Conservation (phyloP, 2,329 filamentous ascomycete genomes). For the Phaeoacremonium minimum region DNA sequence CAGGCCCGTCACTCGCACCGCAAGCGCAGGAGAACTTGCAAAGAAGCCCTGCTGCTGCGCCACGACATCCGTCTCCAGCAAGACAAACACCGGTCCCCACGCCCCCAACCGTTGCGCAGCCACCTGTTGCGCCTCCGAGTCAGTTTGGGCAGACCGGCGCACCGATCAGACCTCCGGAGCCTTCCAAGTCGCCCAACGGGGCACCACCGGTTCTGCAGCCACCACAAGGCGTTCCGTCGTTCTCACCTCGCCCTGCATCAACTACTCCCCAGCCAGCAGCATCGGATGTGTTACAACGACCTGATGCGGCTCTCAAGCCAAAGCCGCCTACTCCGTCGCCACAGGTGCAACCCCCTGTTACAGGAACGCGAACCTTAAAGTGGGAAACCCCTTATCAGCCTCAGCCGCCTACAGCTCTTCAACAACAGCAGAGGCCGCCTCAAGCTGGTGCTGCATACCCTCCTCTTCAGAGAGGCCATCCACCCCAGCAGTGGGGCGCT, state of each 20-base stretch:
- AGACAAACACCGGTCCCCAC: constrained; percentile 1
- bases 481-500: constrained; percentile 5
- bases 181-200: constrained; percentile 9
- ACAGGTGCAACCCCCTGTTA: constrained; percentile 18
- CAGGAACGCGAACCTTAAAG: constrained; percentile 27
- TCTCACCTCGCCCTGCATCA: constrained; percentile 20
- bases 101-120: constrained; percentile 5
- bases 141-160: constrained; percentile 1
- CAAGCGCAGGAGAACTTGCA: not conserved
- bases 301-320: constrained; percentile 22
- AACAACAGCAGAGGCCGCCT: constrained; percentile 11
- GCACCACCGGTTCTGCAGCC: constrained; percentile 30
- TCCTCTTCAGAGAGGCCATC: constrained; percentile 5
- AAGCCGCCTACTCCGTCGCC: constrained; percentile 16
- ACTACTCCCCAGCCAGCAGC: constrained; percentile 16
- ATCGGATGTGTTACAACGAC: constrained; percentile 25
- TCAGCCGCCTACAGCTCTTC: constrained; percentile 5
- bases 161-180: constrained; percentile 5
- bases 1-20: not conserved
- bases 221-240: constrained; percentile 27
- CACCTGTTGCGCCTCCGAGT: constrained; percentile 1
- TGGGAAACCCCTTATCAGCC: constrained; percentile 37
- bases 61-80: too few species aligned
- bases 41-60: too few species aligned
- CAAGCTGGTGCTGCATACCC: constrained; percentile 4